Base-by-base conservation (phyloP, 2,329 filamentous ascomycete genomes). In the Colletotrichum sp. region DNA sequence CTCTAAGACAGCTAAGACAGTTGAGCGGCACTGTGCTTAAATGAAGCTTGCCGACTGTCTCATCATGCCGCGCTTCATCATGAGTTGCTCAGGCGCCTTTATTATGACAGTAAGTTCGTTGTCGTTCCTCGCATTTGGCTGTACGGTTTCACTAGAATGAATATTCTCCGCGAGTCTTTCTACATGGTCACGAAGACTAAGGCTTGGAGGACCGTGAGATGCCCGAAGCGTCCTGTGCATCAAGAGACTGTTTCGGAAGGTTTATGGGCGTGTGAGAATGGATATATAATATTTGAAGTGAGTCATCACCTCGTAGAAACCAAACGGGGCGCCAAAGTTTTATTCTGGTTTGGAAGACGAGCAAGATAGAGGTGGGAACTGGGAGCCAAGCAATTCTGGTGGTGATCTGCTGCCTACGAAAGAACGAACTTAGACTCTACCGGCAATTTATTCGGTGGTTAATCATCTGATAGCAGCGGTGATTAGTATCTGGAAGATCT, bases 171-270 rank as follows among this genome's bases (percentile, higher is more conserved):
- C n/a, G 1, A 52, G 44, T 52, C 0, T 8, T 8, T 52, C 3
- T 21, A 21, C 0, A 3, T 21, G 44, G n/a, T 21, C n/a, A 49
- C 2, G 1, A 0, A 2, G 6, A 21, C 44, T 0, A 21, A 0
- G 6, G 6, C n/a, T 52, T 0, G 0, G 1, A 52, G n/a, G 3
- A 52, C 6, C 3, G n/a, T 52, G 6, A 52, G 3, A 21, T 21
- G 44, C n/a, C 0, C 3, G 18, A 13, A 0, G 1, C n/a, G 6
- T 13, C 0, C n/a, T 49, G 44, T 7, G 2, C 2, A 7, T n/a
- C 5, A 7, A 49, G 4, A 2, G 9, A 13, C 6, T 49, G 4
- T 13, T 13, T 13, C 6, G n/a, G 2, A 0, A 21, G 0, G 10
- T 21, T 5, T 13, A 49, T 13, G 4, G 2, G n/a, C 0, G 3